Conservation (phyloP, 2,329 filamentous ascomycete species). For the Sclerotinia spermophila region DNA sequence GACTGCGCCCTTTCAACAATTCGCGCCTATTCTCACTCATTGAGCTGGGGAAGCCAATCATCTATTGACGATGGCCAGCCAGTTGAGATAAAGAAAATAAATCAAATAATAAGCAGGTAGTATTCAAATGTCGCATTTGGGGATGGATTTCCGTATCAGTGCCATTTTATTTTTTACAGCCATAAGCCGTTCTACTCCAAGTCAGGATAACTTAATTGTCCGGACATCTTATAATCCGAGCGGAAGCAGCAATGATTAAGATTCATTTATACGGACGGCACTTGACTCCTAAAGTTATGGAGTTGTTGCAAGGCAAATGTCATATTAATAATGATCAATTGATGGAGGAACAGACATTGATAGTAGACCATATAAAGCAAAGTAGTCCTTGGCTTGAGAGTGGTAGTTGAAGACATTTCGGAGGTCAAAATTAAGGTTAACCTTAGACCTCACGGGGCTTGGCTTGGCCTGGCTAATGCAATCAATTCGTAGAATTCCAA, state of each 20-base stretch:
- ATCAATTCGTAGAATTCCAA: neutral
- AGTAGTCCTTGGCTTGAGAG: no score
- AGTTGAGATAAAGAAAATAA: neutral
- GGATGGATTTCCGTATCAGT: neutral
- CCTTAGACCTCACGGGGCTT: no score
- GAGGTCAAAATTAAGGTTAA: neutral
- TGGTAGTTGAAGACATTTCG: no score
- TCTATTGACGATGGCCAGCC: neutral
- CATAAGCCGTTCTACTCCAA: neutral
- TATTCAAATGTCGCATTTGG: neutral
- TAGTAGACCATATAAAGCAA: no score
- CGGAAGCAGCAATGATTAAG: no score
- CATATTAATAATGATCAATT: neutral
- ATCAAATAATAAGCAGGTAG: neutral
- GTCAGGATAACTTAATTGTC: neutral
- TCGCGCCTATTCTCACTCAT: neutral
- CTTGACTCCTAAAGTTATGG: neutral
- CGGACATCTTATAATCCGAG: neutral
- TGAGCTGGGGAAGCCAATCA: neutral
- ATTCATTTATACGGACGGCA: neutral
- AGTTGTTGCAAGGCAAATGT: neutral
- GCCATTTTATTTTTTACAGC: neutral
- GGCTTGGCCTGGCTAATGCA: neutral
- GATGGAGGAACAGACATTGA: neutral
- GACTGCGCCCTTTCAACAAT: neutral